phyloP scores from a whole-genome alignment of 1,284 basidiomycete species.

The Ganoderma meredithae region DNA sequence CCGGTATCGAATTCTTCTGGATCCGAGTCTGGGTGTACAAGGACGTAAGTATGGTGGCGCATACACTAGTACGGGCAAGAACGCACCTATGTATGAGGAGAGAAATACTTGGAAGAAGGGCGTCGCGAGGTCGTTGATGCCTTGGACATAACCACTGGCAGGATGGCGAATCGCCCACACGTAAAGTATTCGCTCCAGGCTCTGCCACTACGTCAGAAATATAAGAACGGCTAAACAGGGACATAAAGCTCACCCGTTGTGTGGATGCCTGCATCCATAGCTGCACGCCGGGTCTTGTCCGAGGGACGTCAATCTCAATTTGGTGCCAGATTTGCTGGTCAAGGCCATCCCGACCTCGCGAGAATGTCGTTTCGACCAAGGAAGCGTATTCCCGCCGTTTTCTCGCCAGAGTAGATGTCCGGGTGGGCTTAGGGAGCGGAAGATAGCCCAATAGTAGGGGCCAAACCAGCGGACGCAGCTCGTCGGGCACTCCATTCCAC shows the following conservation, averaged over 20 bases:
- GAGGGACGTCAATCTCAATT: constrained; percentile 95
- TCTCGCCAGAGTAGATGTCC: constrained; percentile 79
- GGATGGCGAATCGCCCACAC: constrained; percentile 98
- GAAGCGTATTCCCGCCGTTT: constrained; percentile 94
- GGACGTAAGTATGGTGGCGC: constrained; percentile 16
- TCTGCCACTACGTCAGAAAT: constrained; percentile 53
- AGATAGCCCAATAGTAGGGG: constrained; percentile 94
- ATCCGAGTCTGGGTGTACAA: constrained; percentile 74
- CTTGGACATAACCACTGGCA: constrained; percentile 96
- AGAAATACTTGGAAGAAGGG: constrained; percentile 96
- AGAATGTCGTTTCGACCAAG: constrained; percentile 92
- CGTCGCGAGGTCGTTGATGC: constrained; percentile 96
- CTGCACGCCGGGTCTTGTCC: constrained; percentile 89
- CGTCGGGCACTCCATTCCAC: constrained; percentile 94
- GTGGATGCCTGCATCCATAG: constrained; percentile 91
- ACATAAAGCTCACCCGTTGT: constrained; percentile 69
- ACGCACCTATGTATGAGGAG: constrained; percentile 87
- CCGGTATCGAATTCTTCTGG: constrained; percentile 88
- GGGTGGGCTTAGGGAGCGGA: constrained; percentile 84
- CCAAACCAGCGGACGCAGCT: constrained; percentile 94
- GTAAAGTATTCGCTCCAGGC: constrained; percentile 92
- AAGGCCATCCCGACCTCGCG: constrained; percentile 80
- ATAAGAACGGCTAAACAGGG: neutral
- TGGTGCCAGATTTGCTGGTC: constrained; percentile 99
- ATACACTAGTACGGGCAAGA: constrained; percentile 10